A percentile compares a stretch with the other conserved stretches of the same genome.
phyloP scores from a whole-genome alignment of 192 early-diverging fungal genomes.

The Mortierella alpina region DNA sequence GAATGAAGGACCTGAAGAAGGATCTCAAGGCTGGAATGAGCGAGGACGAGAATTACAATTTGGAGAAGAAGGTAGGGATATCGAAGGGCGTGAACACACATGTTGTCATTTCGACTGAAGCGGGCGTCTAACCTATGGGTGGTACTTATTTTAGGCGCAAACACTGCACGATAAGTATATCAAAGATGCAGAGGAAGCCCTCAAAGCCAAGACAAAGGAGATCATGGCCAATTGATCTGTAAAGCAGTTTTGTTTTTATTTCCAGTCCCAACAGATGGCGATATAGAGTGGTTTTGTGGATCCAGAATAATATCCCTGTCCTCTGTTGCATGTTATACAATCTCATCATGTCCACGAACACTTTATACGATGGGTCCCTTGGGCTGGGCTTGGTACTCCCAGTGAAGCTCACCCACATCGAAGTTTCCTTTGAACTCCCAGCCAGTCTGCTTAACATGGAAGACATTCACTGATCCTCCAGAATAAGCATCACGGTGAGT shows the following conservation, averaged over 20 bases:
- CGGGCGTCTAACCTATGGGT: neutral
- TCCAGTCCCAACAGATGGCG: constrained; percentile 2
- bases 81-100: too few relatives aligned
- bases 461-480: constrained; percentile 89
- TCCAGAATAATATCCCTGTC: neutral
- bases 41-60: constrained; percentile 63
- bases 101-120: too few relatives aligned
- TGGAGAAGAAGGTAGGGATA: constrained; percentile 66
- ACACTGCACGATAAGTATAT: constrained; percentile 71
- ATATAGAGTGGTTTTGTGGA: neutral
- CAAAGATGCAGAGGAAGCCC: constrained; percentile 69
- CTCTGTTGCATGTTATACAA: constrained; percentile 11
- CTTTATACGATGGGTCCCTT: constrained; percentile 47
- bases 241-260: constrained; percentile 24
- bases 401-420: constrained; percentile 90
- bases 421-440: constrained; percentile 88
- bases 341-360: neutral
- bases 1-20: constrained; percentile 79
- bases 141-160: constrained; percentile 59
- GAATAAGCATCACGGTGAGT: constrained; percentile 94
- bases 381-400: constrained; percentile 53
- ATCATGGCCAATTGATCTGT: constrained; percentile 56
- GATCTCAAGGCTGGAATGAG: constrained; percentile 65
- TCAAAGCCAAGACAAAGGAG: constrained; percentile 78
- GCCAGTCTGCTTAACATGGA: constrained; percentile 91